Percentiles rank a stretch among this genome's conserved stretches.
Evolutionary conservation across 352 stramenopile species (phyloP).

Genomic region (Saprolegnia parasitica): DNA sequence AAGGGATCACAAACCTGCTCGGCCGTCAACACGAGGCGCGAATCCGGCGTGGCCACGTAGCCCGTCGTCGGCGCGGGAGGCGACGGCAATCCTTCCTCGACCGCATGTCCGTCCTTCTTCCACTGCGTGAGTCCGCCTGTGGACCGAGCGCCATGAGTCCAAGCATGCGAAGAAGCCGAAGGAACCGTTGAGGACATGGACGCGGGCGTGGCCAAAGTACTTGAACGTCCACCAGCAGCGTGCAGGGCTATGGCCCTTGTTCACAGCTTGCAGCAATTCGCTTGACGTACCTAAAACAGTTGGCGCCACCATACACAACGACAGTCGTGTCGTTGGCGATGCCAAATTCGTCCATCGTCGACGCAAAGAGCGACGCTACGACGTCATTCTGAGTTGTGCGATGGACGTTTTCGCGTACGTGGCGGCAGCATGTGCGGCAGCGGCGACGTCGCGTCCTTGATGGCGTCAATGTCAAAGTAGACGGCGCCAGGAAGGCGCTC

Average conservation of each 20-base stretch:
- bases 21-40: constrained; percentile 49
- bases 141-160: not conserved
- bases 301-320: constrained; percentile 74
- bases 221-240: constrained; percentile 89
- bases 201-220: constrained; percentile 81
- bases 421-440: constrained; percentile 83
- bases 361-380: constrained; percentile 57
- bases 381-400: not conserved
- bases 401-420: constrained; percentile 23
- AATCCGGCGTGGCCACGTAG: constrained; percentile 51
- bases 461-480: constrained; percentile 92
- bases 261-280: not conserved
- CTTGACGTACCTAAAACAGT: constrained; percentile 65
- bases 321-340: constrained; percentile 67
- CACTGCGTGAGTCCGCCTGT: constrained; percentile 60
- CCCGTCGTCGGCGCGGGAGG: constrained; percentile 30
- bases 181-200: constrained; percentile 85
- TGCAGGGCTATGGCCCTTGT: constrained; percentile 39
- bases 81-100: constrained; percentile 37
- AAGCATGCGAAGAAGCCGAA: not conserved
- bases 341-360: constrained; percentile 56
- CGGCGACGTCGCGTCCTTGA: constrained; percentile 59
- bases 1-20: constrained; percentile 38
- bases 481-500: constrained; percentile 69
- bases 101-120: constrained; percentile 52